These are phyloP conservation scores for Ogataea kodamae DNA, from an alignment of 805 yeast genomes.

Conservation along the genomic window DNA sequence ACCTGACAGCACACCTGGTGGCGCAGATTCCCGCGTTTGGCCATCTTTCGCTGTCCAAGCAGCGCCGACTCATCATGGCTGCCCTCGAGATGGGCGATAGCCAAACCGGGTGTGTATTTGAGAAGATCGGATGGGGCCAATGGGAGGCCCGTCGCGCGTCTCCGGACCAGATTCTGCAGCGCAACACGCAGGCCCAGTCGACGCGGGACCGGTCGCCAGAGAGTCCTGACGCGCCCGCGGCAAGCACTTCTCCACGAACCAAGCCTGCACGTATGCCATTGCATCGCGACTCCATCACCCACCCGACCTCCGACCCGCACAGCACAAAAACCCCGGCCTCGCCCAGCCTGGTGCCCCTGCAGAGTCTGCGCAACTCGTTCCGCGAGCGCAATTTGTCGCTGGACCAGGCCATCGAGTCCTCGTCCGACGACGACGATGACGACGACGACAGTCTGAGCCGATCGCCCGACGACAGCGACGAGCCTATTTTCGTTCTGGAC, in stretches of 20 bases:
- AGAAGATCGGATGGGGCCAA: slow-evolving; percentile 97
- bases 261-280: slow-evolving; percentile 15
- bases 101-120: slow-evolving; percentile 65
- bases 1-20: slow-evolving; percentile 76
- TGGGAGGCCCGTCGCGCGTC: slow-evolving; percentile 72
- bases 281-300: slow-evolving; percentile 53
- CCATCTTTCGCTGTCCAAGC: slow-evolving; percentile 77
- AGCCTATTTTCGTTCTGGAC: slow-evolving; percentile 28
- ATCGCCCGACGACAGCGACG: slow-evolving; percentile 38
- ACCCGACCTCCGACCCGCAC: slow-evolving; percentile 42
- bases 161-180: slow-evolving; percentile 23
- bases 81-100: slow-evolving; percentile 75
- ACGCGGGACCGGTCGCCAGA: slow-evolving; percentile 17
- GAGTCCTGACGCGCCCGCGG: slow-evolving; percentile 14
- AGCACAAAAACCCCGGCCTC: slow-evolving; percentile 43
- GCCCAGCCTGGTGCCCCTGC: slow-evolving; percentile 32
- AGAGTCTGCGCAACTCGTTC: slow-evolving; percentile 29
- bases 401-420: slow-evolving; percentile 39
- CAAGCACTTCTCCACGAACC: slow-evolving; percentile 4
- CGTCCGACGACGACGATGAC: slow-evolving; percentile 39
- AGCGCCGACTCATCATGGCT: slow-evolving; percentile 84
- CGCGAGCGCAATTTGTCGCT: slow-evolving; percentile 30
- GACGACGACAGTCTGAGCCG: slow-evolving; percentile 35
- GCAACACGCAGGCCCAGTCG: slow-evolving; percentile 20
- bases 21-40: slow-evolving; percentile 76